phyloP scores from a whole-genome alignment of 2,329 filamentous ascomycete species.

The Colletotrichum spaethianum region DNA sequence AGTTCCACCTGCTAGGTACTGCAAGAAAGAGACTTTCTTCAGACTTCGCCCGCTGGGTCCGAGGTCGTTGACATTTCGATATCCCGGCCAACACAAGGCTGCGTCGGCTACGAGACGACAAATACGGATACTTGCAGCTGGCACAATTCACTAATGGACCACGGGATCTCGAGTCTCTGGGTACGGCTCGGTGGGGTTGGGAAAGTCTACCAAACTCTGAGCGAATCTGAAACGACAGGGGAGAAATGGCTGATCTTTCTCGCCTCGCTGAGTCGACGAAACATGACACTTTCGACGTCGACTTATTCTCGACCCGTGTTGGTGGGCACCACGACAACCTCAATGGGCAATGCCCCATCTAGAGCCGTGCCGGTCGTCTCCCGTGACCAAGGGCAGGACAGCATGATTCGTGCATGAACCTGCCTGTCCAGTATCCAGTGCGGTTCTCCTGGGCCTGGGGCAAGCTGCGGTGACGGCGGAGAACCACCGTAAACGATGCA shows the following conservation, averaged over 20 bases:
- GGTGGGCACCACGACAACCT: constrained; percentile 31
- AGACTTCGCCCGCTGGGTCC: not conserved
- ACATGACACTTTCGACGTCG: constrained; percentile 40
- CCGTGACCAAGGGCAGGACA: constrained; percentile 10
- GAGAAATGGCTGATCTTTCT: constrained; percentile 36
- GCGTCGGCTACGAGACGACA: not conserved
- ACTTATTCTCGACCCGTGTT: constrained; percentile 27
- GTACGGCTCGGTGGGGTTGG: constrained; percentile 20
- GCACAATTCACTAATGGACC: not conserved
- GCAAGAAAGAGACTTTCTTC: constrained; percentile 16
- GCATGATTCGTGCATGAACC: constrained; percentile 39
- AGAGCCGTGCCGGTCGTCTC: constrained; percentile 22
- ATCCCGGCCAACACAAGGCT: constrained; percentile 17
- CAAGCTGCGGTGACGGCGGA: constrained; percentile 26
- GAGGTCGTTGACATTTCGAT: not conserved
- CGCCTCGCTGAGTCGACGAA: constrained; percentile 40
- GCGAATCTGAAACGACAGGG: constrained; percentile 39
- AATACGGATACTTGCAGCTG: constrained; percentile 14
- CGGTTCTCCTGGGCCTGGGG: constrained; percentile 5
- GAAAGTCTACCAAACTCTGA: constrained; percentile 31
- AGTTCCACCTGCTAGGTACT: constrained; percentile 36
- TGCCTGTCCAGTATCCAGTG: constrained; percentile 17
- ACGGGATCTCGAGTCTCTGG: constrained; percentile 30
- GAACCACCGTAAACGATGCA: constrained; percentile 32
- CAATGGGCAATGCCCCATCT: constrained; percentile 10